Percentiles rank a stretch among this genome's conserved stretches.
phyloP scores from a whole-genome alignment of 2,329 filamentous ascomycete genomes.

The Ophiocordyceps camponoti-saundersi region DNA sequence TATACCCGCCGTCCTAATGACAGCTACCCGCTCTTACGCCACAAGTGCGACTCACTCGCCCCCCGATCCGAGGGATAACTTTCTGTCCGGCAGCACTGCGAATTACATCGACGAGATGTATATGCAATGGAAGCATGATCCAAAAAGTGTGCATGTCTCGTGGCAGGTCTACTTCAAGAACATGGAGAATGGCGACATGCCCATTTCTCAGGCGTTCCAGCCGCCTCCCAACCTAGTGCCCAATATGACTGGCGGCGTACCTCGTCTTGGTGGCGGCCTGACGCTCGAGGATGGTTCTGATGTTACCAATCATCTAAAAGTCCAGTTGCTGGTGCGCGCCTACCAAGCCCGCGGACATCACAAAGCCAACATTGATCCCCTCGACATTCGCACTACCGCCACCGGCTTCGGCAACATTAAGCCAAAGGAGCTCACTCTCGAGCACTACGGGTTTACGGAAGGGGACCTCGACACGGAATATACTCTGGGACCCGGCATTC shows the following conservation, averaged over 20 bases:
- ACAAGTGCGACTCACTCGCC: slow-evolving; percentile 33
- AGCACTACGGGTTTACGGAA: slow-evolving; percentile 90
- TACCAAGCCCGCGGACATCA: slow-evolving; percentile 97
- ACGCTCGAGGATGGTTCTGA: slow-evolving; percentile 57
- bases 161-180: slow-evolving; percentile 99
- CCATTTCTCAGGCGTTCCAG: slow-evolving; percentile 90
- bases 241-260: slow-evolving; percentile 60
- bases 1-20: slow-evolving; percentile 22
- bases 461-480: slow-evolving; percentile 89
- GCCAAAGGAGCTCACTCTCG: slow-evolving; percentile 82
- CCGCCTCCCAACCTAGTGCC: slow-evolving; percentile 87
- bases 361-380: slow-evolving; percentile 93
- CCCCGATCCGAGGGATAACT: slow-evolving; percentile 81
- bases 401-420: slow-evolving; percentile 75
- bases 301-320: slow-evolving; percentile 91
- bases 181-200: slow-evolving; percentile 97
- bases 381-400: slow-evolving; percentile 63
- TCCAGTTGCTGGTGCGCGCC: slow-evolving; percentile 88
- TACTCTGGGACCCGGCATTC: slow-evolving; percentile 78
- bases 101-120: slow-evolving; percentile 99
- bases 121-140: slow-evolving; percentile 88
- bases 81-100: slow-evolving; percentile 89
- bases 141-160: slow-evolving; percentile 85
- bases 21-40: slow-evolving; percentile 34
- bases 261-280: slow-evolving; percentile 52